Base-by-base conservation (phyloP, 2,329 filamentous ascomycete species). In the Colletotrichum spaethianum region DNA sequence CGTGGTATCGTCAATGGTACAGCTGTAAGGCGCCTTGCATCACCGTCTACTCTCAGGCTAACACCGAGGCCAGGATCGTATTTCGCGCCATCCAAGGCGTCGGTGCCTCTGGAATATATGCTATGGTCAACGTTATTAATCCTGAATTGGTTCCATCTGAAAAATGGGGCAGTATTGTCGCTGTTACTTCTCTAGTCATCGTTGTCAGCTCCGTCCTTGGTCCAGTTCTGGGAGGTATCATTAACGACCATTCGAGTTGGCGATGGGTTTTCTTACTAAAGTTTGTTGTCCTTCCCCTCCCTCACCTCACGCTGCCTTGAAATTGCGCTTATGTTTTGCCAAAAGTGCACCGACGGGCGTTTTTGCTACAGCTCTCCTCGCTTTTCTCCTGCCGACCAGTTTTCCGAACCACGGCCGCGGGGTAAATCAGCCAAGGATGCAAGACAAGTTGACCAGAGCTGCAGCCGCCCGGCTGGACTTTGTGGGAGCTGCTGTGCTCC, bases 181-280 rank as follows among this genome's bases (percentile, higher is more conserved):
- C 76, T 28, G 76, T 79, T 55, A 76, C 78, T 74, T 84, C 80
- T 75, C 78, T 78, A 74, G 81, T 84, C 12, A 82, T 84, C 61
- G 81, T 82, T 7, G 68, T 86, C 31, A 79, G 81, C n/a, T 83
- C 82, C 55, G 77, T 85, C 0, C 75, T 85, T 0, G 85, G 85
- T 0, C 85, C 84, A 2, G 70, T 87, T 11, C 75, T 86, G 0
- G 85, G 84, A 11, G 85, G 85, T 2, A 78, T 79, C 14, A 84
- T 87, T 16, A 79, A 77, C n/a, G 79, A 82, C 56, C 74, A 80
- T 14, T 78, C 80, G 0, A 82, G 78, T 0, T 87, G 84, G 85
- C 76, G 83, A 74, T 85, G 85, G 85, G 83, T 86, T 2, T 86
- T 87, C 73, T 81, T 82, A 46, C 78, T 87, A 11, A 87, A 87